phyloP scores from a whole-genome alignment of 768 basidiomycete species.

The Psilocybe azurescens region DNA sequence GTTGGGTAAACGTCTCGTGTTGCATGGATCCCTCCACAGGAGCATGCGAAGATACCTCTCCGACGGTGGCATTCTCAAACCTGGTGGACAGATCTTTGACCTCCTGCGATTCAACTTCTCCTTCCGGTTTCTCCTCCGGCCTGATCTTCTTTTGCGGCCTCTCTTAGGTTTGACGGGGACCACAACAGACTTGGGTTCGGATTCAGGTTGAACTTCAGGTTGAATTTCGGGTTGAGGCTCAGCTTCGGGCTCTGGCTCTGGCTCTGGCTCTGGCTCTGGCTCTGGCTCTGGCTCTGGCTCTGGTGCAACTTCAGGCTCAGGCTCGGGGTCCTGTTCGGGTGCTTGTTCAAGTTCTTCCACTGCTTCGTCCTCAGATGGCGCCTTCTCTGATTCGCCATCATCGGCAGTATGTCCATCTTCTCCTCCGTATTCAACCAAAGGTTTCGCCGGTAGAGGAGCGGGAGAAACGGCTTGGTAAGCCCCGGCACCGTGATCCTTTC shows the following conservation, averaged over 20 bases:
- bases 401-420: conserved; percentile 17
- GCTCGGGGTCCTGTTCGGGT: neutral
- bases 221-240: neutral
- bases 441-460: neutral
- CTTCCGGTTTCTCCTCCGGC: neutral
- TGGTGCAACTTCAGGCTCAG: neutral
- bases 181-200: neutral
- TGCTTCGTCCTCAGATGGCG: conserved; percentile 15
- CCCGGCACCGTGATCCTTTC: neutral
- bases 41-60: neutral
- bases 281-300: neutral
- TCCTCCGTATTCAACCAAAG: neutral
- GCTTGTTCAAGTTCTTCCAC: neutral
- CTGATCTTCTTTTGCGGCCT: conserved; percentile 7
- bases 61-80: conserved; percentile 12
- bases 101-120: neutral
- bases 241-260: neutral
- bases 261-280: neutral
- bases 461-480: neutral
- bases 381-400: conserved; percentile 25
- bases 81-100: conserved; percentile 16
- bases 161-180: neutral
- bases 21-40: neutral
- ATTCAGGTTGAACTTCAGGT: neutral
- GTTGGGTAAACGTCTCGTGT: neutral